Evolutionary conservation across 768 basidiomycete genomes (phyloP).

Genomic region (Lactarius hengduanensis): DNA sequence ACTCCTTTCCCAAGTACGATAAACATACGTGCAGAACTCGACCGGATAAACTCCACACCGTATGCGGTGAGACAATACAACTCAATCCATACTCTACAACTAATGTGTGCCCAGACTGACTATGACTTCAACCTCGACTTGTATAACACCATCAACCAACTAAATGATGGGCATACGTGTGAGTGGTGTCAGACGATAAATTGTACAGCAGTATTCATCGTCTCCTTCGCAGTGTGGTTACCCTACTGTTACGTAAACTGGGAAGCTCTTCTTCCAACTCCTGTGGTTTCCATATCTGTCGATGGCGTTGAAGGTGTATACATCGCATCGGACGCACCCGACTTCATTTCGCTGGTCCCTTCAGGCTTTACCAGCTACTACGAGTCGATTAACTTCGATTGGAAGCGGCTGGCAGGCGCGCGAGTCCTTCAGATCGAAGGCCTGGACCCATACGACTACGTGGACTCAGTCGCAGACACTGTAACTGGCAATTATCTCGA

Average conservation of each 20-base stretch:
- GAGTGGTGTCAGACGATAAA: slow-evolving; percentile 25
- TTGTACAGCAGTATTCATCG: neutral
- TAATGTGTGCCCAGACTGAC: slow-evolving; percentile 47
- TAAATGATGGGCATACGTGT: slow-evolving; percentile 71
- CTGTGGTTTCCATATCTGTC: slow-evolving; percentile 18
- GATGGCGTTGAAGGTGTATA: slow-evolving; percentile 17
- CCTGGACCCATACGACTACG: slow-evolving; percentile 52
- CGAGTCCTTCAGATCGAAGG: slow-evolving; percentile 55
- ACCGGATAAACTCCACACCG: slow-evolving; percentile 47
- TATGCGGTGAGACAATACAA: slow-evolving; percentile 40
- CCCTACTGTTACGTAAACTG: slow-evolving; percentile 54
- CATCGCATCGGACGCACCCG: slow-evolving; percentile 23
- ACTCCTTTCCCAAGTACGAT: slow-evolving; percentile 43
- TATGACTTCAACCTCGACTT: slow-evolving; percentile 64
- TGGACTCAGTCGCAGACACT: slow-evolving; percentile 55
- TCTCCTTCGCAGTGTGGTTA: slow-evolving; percentile 46
- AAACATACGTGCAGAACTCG: slow-evolving; percentile 51
- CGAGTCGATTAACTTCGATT: slow-evolving; percentile 32
- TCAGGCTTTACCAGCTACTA: slow-evolving; percentile 16
- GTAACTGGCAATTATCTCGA: slow-evolving; percentile 64
- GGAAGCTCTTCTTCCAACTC: slow-evolving; percentile 36
- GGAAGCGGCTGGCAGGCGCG: slow-evolving; percentile 60
- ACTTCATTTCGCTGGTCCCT: slow-evolving; percentile 15
- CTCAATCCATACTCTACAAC: neutral
- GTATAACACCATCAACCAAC: slow-evolving; percentile 51